Base-by-base conservation (phyloP, 495 filamentous ascomycete genomes). In the Cercophora sp. region DNA sequence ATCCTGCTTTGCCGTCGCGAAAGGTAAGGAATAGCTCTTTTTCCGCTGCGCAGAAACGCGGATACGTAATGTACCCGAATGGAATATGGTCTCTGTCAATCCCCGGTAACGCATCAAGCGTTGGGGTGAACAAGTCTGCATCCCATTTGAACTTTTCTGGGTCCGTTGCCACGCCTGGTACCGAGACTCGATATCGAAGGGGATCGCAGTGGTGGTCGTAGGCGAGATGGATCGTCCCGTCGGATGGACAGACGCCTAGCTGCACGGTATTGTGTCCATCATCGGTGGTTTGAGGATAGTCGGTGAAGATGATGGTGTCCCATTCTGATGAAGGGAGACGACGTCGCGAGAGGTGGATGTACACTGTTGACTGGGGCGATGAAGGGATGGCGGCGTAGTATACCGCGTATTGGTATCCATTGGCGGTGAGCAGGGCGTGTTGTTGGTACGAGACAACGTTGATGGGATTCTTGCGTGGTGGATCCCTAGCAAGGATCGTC, bases 261-360 rank as follows among this genome's bases (percentile, higher is more conserved):
- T 74, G 73, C 36, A 78, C 65, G 8, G 71, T 77, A 39, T 79
- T 79, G 48, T 79, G 75, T 0, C 67, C 71, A 42, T 79, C 75
- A 27, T 78, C 68, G 1, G 66, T 65, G 4, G 71, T 77, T 55
- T 79, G 75, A 13, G 67, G 56, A 49, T 79, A 79, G 60, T 76
- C 75, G 1, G 60, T 58, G n/a, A 79, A 70, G 18, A 65, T 59
- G 15, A 73, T 26, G 5, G 69, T 66, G 51, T 79, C 64, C 75
- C 75, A 78, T 0, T 23, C 37, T 0, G 66, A 58, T 1, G 42
- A 42, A 1, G 65, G 65, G 6, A 78, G 63, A 32, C 65, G 58
- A 39, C 75, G 58, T 34, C 75, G 67, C 10, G 70, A 70, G 0
- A 78, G 51, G 18, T 72, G 71, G 57, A 79, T 58, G 39, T 65